Evolutionary conservation across 2,329 filamentous ascomycete genomes (phyloP).

Genomic region (Atkinsonella hypoxylon): DNA sequence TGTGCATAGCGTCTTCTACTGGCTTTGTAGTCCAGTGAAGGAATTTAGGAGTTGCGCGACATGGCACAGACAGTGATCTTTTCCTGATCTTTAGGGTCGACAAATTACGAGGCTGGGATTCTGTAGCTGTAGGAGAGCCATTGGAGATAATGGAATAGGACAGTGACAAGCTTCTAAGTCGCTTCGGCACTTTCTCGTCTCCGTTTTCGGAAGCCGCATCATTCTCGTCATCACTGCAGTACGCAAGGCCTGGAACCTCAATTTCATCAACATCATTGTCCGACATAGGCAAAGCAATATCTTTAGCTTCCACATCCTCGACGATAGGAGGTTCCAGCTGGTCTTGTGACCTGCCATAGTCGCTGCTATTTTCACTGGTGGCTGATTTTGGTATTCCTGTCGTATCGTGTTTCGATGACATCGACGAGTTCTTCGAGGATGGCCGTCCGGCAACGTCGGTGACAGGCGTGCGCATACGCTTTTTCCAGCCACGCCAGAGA

Average conservation of each 20-base stretch:
- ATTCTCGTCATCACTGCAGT: constrained; percentile 50
- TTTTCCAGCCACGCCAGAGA: constrained; percentile 93
- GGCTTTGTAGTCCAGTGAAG: not conserved
- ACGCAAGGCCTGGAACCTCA: constrained; percentile 58
- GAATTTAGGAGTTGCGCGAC: constrained; percentile 15
- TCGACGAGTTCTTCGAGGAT: constrained; percentile 34
- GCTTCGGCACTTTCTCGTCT: constrained; percentile 19
- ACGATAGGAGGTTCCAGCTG: constrained; percentile 9
- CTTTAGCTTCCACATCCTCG: constrained; percentile 22
- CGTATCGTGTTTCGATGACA: constrained; percentile 21
- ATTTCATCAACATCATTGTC: constrained; percentile 67
- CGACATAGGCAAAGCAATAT: constrained; percentile 55
- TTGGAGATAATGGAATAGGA: constrained; percentile 12
- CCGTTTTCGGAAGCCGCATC: constrained; percentile 28
- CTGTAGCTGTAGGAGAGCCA: constrained; percentile 20
- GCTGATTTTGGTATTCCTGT: constrained; percentile 10
- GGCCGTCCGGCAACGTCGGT: constrained; percentile 35
- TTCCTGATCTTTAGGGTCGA: constrained; percentile 23
- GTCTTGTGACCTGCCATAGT: constrained; percentile 9
- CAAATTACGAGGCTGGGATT: constrained; percentile 24
- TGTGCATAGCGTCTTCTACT: not conserved
- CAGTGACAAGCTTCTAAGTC: constrained; percentile 34
- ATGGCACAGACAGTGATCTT: constrained; percentile 39
- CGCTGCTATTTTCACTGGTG: constrained; percentile 5
- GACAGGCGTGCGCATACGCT: constrained; percentile 54